Evolutionary conservation across 257 asterid species (phyloP), one percentile per base, ranked within the genome.

Genomic region (Pogostemon cablin): DNA sequence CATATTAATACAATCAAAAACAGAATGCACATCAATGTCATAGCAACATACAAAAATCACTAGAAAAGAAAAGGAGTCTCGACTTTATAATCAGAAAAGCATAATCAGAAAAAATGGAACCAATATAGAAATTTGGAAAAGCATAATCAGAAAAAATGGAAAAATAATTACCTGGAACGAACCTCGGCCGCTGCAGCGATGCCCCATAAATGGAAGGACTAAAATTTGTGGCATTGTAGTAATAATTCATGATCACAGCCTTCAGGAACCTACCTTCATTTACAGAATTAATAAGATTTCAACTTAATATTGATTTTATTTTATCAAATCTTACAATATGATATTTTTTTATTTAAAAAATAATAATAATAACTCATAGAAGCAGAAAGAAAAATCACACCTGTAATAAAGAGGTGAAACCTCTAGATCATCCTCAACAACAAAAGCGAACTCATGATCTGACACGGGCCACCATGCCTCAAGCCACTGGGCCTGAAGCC

Each of bases 391-490:
- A 25, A 25, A 25, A 25, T 25, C 32, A 25, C 32, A 25, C 32
- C 95, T 82, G 67, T 87, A 91, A 78, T 93, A 93, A 56, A 89
- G 80, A 59, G 95, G 96, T 52, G 99, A 91, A 75, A 93, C 80
- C 81, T 91, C 90, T 52, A 91, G 87, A 91, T 93, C 99, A 81
- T 93, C 99, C 80, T 93, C 99, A 54, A 91, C 99, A 69, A 93
- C 92, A 72, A 93, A 93, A 34, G 83, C 79, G 42, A 79, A 79
- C 68, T 79, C 83, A 12, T 79, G 77, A 74, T 79, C 83, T 9
- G 79, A 79, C 44, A 71, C 3, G 57, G 82, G 82, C 82, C 82
- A 78, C 82, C 79, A 78, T 2, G 79, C 76, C 72, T 74, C 82
- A 7, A 78, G 79, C 82, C 82, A 78, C 74, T 79, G 83, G 9